These are phyloP conservation scores for Thoreauomyces humboldtii DNA, from an alignment of 192 early-diverging fungal genomes.

Conservation along the genomic window DNA sequence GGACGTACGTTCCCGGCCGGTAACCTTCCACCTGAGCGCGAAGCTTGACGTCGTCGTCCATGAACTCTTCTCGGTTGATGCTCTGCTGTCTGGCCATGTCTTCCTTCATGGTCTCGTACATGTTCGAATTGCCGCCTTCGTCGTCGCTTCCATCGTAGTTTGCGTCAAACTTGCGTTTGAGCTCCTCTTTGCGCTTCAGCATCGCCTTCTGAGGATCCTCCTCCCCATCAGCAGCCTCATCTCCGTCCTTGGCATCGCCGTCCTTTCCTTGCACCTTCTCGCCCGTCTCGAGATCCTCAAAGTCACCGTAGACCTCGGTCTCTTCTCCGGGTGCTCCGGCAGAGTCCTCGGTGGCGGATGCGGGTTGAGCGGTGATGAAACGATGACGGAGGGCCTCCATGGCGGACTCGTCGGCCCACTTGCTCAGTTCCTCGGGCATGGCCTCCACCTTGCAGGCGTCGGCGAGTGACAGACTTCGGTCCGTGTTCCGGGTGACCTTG, in stretches of 20 bases:
- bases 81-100: slow-evolving; percentile 80
- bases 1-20: slow-evolving; percentile 90
- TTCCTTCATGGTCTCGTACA: slow-evolving; percentile 88
- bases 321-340: slow-evolving; percentile 37
- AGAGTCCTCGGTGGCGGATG: slow-evolving; percentile 21
- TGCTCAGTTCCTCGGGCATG: slow-evolving; percentile 53
- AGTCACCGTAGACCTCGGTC: slow-evolving; percentile 68
- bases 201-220: slow-evolving; percentile 48
- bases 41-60: slow-evolving; percentile 67
- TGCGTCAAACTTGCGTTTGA: slow-evolving; percentile 93
- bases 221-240: slow-evolving; percentile 40
- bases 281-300: slow-evolving; percentile 72
- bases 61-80: slow-evolving; percentile 86
- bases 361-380: slow-evolving; percentile 70
- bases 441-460: slow-evolving; percentile 74
- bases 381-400: slow-evolving; percentile 69
- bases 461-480: slow-evolving; percentile 41
- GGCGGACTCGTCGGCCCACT: slow-evolving; percentile 65
- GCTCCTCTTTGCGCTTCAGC: slow-evolving; percentile 78
- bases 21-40: slow-evolving; percentile 88
- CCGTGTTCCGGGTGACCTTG: slow-evolving; percentile 24
- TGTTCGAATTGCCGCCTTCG: slow-evolving; percentile 74
- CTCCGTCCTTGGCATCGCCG: slow-evolving; percentile 10
- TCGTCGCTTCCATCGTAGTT: slow-evolving; percentile 69
- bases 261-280: slow-evolving; percentile 48